phyloP scores from a whole-genome alignment of 129 eudicot species.

The Escallonia herrerae region DNA sequence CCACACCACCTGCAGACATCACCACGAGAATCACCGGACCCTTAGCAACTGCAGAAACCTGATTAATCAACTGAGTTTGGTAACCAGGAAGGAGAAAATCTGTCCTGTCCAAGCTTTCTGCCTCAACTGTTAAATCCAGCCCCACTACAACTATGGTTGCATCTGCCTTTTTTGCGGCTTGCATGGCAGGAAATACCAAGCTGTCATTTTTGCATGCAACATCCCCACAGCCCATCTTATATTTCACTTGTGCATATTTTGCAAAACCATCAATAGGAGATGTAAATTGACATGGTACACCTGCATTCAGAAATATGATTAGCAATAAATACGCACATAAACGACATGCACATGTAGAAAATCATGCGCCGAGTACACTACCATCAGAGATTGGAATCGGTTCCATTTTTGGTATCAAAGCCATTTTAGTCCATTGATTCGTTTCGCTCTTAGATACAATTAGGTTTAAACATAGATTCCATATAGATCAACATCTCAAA shows the following conservation, averaged over 20 bases:
- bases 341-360: background rate
- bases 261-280: constrained; percentile 11
- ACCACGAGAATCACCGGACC: constrained; percentile 33
- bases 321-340: background rate
- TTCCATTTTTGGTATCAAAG: too few relatives aligned
- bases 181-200: background rate
- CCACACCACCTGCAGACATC: constrained; percentile 35
- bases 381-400: too few relatives aligned
- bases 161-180: constrained; percentile 20
- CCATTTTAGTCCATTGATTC: too few relatives aligned
- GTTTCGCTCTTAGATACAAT: too few relatives aligned
- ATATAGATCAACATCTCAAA: background rate
- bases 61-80: constrained; percentile 25
- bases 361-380: too few relatives aligned
- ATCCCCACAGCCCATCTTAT: constrained; percentile 15
- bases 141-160: constrained; percentile 19
- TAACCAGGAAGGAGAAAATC: constrained; percentile 26
- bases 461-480: background rate
- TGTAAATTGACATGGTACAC: constrained; percentile 20
- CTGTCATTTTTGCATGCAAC: constrained; percentile 12
- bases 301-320: background rate
- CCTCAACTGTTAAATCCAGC: constrained; percentile 15
- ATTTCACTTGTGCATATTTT: background rate
- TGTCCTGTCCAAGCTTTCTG: constrained; percentile 19
- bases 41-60: constrained; percentile 20